Base-by-base conservation (phyloP, 805 yeast species). In the Zygotorulaspora florentina region DNA sequence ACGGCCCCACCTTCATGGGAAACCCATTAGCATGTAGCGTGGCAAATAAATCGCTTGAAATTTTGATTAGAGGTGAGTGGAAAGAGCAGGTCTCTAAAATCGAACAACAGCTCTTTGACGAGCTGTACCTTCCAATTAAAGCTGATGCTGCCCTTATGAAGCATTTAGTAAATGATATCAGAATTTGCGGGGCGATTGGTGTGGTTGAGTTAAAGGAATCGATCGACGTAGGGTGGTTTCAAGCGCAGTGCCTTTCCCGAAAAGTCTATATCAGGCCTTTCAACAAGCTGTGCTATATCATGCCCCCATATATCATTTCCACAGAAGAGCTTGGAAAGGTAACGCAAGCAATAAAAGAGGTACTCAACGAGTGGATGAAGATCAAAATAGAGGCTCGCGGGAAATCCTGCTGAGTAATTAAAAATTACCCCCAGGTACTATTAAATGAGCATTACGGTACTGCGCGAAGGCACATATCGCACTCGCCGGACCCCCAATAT, bases 1-100 rank as follows among this genome's bases (percentile, higher is more conserved):
- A 59, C 40, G 64, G 64, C 2, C 62, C 64, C 20, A 61, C 66
- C 0, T 61, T 58, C 39, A 58, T 56, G 60, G 64, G 56, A 8
- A 61, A 56, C 41, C 62, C 64, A 2, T 45, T 61, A 28, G 61
- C 61, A 6, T 61, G 64, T 40, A 39, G 59, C 9, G 55, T 53
- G 8, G 62, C 64, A n/a, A 48, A 45, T 35, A 52, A 46, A 35
- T 51, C 56, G 7, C 18, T 61, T 17, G 62, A 61, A n/a, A 51
- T 61, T 10, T 29, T 61, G 23, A 28, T 45, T 40, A 49, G 54
- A 43, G 58, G 55, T 11, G 43, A 50, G 2, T 59, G 64, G 62
- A 49, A 45, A 15, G 9, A 15, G 8, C 62, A 56, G 39, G 57
- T 54, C 2, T 23, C 25, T 8, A 13, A 33, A 9, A 58, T 60